These are phyloP conservation scores for Carallia brachiata DNA, from an alignment of 345 rosid genomes.

Conservation along the genomic window DNA sequence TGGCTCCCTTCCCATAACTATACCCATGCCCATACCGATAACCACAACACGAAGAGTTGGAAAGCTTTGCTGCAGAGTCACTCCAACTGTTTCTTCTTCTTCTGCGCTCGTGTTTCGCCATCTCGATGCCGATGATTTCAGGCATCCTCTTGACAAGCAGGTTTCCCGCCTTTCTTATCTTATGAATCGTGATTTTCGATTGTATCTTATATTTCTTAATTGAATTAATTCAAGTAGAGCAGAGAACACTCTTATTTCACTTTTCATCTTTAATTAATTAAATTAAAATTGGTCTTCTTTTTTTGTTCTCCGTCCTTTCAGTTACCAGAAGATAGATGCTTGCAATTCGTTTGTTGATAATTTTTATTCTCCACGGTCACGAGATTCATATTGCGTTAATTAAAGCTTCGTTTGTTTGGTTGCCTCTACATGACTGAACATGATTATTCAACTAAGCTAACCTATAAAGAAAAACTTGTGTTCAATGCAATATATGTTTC, in stretches of 20 bases:
- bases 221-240: neutral
- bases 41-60: slow-evolving; percentile 21
- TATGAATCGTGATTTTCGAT: neutral
- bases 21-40: too few species aligned
- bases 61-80: slow-evolving; percentile 47
- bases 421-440: too few species aligned
- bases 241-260: too few species aligned
- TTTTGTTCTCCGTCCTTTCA: neutral
- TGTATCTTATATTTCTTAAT: neutral
- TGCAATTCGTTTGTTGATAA: too few species aligned
- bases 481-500: too few species aligned
- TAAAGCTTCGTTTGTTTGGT: too few species aligned
- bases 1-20: too few species aligned
- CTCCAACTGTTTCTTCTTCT: slow-evolving; percentile 32
- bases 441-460: too few species aligned
- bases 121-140: slow-evolving; percentile 94
- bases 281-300: neutral
- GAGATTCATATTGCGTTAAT: too few species aligned
- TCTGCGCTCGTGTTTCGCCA: slow-evolving; percentile 51
- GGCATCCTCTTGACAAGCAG: slow-evolving; percentile 94
- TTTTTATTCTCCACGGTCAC: too few species aligned
- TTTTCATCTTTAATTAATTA: neutral
- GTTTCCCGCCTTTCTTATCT: slow-evolving; percentile 24
- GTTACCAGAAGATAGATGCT: too few species aligned
- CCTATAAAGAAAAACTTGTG: too few species aligned